Percentiles rank a stretch among this genome's conserved stretches.
Evolutionary conservation across 805 yeast genomes (phyloP).

Genomic region (Candida verbasci): DNA sequence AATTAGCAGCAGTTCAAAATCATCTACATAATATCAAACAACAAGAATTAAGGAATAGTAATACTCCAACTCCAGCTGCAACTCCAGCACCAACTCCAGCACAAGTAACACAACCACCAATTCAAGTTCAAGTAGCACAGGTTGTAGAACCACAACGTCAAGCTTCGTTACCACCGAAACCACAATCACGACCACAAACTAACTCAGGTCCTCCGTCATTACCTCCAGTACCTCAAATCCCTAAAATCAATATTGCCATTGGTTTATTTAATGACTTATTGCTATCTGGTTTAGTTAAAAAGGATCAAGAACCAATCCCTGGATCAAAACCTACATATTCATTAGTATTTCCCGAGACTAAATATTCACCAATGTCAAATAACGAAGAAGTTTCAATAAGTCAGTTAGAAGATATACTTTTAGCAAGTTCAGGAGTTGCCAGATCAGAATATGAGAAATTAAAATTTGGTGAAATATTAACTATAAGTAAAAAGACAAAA

Average conservation of each 20-base stretch:
- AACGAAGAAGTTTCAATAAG: slow-evolving; percentile 15
- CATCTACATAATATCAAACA: slow-evolving; percentile 35
- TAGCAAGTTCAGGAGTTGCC: slow-evolving; percentile 12
- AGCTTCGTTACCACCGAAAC: neutral
- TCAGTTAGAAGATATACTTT: slow-evolving; percentile 20
- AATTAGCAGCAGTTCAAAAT: slow-evolving; percentile 34
- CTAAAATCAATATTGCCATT: slow-evolving; percentile 10
- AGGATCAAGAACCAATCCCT: slow-evolving; percentile 38
- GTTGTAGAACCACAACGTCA: too few species aligned
- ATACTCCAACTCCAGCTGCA: slow-evolving; percentile 3
- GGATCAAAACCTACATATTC: slow-evolving; percentile 32
- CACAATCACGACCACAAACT: neutral
- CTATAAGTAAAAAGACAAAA: slow-evolving; percentile 17
- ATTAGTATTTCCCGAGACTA: slow-evolving; percentile 27
- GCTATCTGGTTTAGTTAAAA: slow-evolving; percentile 33
- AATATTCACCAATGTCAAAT: slow-evolving; percentile 17
- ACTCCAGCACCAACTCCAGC: slow-evolving; percentile 12
- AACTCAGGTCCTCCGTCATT: slow-evolving; percentile 1
- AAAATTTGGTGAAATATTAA: slow-evolving; percentile 27
- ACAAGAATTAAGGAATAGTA: slow-evolving; percentile 18
- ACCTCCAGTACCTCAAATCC: slow-evolving; percentile 3
- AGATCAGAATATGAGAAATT: slow-evolving; percentile 32
- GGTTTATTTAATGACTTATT: slow-evolving; percentile 34
- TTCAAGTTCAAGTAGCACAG: neutral
- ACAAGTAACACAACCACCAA: slow-evolving; percentile 9